Evolutionary conservation across 2,329 filamentous ascomycete species (phyloP).

Genomic region (Fonsecaea erecta): DNA sequence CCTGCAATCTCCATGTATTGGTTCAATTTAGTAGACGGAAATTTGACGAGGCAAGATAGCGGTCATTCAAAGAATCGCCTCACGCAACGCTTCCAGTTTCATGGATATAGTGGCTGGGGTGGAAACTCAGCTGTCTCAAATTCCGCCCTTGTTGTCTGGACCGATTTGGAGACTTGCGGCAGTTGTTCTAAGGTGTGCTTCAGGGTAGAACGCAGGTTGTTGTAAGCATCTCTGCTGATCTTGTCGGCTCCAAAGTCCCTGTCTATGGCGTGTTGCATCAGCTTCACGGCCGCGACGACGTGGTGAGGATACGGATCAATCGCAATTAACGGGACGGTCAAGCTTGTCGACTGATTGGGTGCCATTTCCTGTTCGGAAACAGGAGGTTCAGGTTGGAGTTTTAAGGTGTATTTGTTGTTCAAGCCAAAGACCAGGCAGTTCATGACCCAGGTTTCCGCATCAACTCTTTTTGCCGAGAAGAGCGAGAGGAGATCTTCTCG

Average conservation of each 20-base stretch:
- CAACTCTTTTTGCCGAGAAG: slow-evolving; percentile 34
- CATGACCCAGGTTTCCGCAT: slow-evolving; percentile 39
- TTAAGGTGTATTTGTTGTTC: slow-evolving; percentile 38
- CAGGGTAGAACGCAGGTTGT: slow-evolving; percentile 38
- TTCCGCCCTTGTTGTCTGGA: slow-evolving; percentile 34
- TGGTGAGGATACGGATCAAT: slow-evolving; percentile 43
- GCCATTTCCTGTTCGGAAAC: neutral
- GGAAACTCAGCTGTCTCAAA: slow-evolving; percentile 19
- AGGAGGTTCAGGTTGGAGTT: slow-evolving; percentile 5
- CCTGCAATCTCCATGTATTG: neutral
- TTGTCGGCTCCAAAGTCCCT: slow-evolving; percentile 37
- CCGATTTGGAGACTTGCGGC: slow-evolving; percentile 41
- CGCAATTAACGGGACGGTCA: slow-evolving; percentile 39
- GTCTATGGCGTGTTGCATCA: slow-evolving; percentile 40
- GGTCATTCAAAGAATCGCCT: neutral
- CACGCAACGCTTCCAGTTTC: neutral
- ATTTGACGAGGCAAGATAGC: neutral
- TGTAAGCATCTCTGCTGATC: slow-evolving; percentile 37
- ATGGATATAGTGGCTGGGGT: slow-evolving; percentile 17
- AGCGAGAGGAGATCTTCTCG: slow-evolving; percentile 39
- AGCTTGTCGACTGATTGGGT: slow-evolving; percentile 8
- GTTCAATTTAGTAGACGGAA: neutral
- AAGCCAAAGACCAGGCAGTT: slow-evolving; percentile 42
- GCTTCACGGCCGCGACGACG: slow-evolving; percentile 40
- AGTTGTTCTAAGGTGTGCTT: slow-evolving; percentile 39